Conservation (phyloP, 805 yeast species). For the Novakomyces olei region DNA sequence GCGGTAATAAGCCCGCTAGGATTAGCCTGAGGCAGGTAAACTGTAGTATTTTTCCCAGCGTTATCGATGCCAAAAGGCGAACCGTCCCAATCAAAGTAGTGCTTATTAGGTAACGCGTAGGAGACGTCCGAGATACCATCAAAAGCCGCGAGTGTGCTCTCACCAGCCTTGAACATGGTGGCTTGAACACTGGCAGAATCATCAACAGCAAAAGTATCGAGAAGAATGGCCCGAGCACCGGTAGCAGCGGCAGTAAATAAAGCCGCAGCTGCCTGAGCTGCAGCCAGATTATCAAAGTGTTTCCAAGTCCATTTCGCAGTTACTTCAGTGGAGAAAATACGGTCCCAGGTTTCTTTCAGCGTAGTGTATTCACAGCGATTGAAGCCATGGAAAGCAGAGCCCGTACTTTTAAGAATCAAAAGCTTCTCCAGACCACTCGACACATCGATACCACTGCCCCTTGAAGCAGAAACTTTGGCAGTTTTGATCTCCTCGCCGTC, state of each 20-base stretch:
- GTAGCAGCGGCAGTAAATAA: conserved; percentile 42
- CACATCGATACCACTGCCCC: conserved; percentile 18
- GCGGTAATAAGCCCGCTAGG: conserved; percentile 84
- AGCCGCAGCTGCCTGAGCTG: conserved; percentile 33
- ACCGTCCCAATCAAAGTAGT: conserved; percentile 61
- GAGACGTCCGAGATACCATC: conserved; percentile 40
- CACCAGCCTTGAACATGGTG: conserved; percentile 83
- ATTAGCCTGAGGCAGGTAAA: conserved; percentile 70
- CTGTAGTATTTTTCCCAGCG: conserved; percentile 38
- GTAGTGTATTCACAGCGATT: conserved; percentile 76
- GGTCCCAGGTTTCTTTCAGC: conserved; percentile 57
- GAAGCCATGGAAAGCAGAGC: conserved; percentile 80
- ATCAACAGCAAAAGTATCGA: conserved; percentile 61
- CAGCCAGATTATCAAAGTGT: conserved; percentile 16
- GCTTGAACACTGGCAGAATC: conserved; percentile 91
- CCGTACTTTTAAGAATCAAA: conserved; percentile 65
- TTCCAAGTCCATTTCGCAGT: conserved; percentile 19
- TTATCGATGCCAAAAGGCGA: conserved; percentile 59
- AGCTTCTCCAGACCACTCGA: conserved; percentile 22
- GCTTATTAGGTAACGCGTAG: conserved; percentile 76
- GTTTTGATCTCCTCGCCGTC: conserved; percentile 66
- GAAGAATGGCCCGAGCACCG: conserved; percentile 44
- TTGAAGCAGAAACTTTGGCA: conserved; percentile 17
- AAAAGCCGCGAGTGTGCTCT: conserved; percentile 39
- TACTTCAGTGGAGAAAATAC: conserved; percentile 69